phyloP scores from a whole-genome alignment of 164 flowering plant genomes.

The Annona squamosa region DNA sequence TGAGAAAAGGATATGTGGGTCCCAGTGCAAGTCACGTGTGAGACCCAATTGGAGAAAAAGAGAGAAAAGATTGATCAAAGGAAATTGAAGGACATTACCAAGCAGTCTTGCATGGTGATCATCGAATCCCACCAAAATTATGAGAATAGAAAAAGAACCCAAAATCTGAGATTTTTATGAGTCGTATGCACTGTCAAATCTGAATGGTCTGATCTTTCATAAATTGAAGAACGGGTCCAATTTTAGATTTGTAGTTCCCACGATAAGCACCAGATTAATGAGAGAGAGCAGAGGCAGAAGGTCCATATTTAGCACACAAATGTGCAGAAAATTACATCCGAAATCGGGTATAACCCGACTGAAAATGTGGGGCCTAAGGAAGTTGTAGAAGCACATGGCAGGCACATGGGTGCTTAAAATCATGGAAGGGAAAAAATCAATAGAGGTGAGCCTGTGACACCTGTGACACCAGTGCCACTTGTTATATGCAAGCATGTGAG shows the following conservation, averaged over 20 bases:
- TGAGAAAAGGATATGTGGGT: neutral
- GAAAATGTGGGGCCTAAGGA: neutral
- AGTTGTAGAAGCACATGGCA: neutral
- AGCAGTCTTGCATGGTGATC: neutral
- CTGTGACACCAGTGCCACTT: neutral
- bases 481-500: neutral
- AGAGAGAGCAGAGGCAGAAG: neutral
- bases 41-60: neutral
- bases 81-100: neutral
- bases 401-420: neutral
- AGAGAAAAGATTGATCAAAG: no score
- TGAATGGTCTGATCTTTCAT: neutral
- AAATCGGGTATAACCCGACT: neutral
- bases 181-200: neutral
- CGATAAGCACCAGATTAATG: neutral
- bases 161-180: neutral
- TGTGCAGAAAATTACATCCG: neutral
- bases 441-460: neutral
- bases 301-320: neutral
- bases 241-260: no score
- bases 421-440: neutral
- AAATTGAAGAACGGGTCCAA: neutral
- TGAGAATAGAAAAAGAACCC: neutral
- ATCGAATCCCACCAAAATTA: neutral
- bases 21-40: neutral